Percentiles rank a stretch among this genome's conserved stretches.
Evolutionary conservation across 2,329 filamentous ascomycete species (phyloP).

Genomic region (Cladosporium sp.): DNA sequence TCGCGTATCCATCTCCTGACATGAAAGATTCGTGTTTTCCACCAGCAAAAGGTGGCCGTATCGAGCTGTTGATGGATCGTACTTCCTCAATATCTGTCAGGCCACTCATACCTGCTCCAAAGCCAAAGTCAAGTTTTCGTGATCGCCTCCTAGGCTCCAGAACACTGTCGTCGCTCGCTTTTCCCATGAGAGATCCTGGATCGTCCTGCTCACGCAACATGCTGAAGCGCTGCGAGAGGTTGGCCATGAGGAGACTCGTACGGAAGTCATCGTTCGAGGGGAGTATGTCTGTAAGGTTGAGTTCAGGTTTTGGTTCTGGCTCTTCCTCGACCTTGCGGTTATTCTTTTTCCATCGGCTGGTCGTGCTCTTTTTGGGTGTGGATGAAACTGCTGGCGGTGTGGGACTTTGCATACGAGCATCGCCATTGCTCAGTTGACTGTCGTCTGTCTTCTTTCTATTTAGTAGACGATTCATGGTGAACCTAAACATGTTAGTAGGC

Average conservation of each 20-base stretch:
- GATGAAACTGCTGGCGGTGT: constrained; percentile 25
- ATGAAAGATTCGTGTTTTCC: constrained; percentile 65
- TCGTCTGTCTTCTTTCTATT: constrained; percentile 21
- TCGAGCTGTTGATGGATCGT: constrained; percentile 69
- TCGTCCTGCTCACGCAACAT: constrained; percentile 96
- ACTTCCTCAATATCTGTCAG: constrained; percentile 89
- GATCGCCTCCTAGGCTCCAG: constrained; percentile 80
- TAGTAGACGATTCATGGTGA: constrained; percentile 20
- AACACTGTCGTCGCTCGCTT: constrained; percentile 93
- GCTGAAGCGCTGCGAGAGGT: constrained; percentile 90
- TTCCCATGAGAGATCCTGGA: constrained; percentile 82
- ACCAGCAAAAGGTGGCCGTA: constrained; percentile 60
- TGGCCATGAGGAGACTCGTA: constrained; percentile 93
- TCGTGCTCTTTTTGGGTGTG: constrained; percentile 33
- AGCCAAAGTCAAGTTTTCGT: constrained; percentile 70
- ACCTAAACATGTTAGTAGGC: constrained; percentile 16
- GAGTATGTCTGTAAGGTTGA: constrained; percentile 73
- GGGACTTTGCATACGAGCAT: not conserved
- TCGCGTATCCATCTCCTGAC: constrained; percentile 59
- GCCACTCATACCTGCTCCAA: constrained; percentile 45
- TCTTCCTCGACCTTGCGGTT: constrained; percentile 48
- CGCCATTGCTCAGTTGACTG: not conserved
- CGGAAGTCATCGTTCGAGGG: constrained; percentile 87
- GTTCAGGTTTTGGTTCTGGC: constrained; percentile 59
- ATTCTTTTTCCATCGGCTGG: constrained; percentile 45